A percentile compares a stretch with the other conserved stretches of the same genome.
phyloP scores from a whole-genome alignment of 2,329 filamentous ascomycete species.

The Pseudofabraea citricarpa region DNA sequence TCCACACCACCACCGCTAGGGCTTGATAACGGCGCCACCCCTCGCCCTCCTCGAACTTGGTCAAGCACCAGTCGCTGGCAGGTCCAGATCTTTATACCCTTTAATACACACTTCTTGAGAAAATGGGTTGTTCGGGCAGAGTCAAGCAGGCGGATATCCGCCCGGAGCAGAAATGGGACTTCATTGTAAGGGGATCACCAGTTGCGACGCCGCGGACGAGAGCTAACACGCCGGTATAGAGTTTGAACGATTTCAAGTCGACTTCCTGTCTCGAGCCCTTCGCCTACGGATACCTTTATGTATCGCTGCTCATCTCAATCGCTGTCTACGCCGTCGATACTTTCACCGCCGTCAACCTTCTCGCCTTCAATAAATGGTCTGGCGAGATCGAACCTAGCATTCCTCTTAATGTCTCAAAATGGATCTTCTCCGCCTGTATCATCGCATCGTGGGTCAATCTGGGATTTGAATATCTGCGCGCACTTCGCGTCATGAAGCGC shows the following conservation, averaged over 20 bases:
- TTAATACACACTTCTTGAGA: constrained; percentile 23
- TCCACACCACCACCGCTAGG: constrained; percentile 14
- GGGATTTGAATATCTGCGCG: constrained; percentile 73
- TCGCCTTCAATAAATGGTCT: constrained; percentile 86
- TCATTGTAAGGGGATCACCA: constrained; percentile 60
- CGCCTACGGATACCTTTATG: constrained; percentile 81
- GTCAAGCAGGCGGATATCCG: constrained; percentile 60
- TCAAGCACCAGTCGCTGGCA: constrained; percentile 14
- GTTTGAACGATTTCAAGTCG: constrained; percentile 75
- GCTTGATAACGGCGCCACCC: constrained; percentile 11
- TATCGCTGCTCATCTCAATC: constrained; percentile 72
- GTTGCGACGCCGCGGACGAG: not conserved
- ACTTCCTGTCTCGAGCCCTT: constrained; percentile 71
- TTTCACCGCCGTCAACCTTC: constrained; percentile 87
- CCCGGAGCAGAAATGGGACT: constrained; percentile 91
- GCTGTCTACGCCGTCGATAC: constrained; percentile 87
- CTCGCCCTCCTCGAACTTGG: constrained; percentile 1
- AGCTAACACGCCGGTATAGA: constrained; percentile 30
- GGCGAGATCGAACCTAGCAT: constrained; percentile 77
- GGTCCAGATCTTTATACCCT: constrained; percentile 11
- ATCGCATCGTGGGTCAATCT: constrained; percentile 84
- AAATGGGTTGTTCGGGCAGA: constrained; percentile 64
- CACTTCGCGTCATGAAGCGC: constrained; percentile 73
- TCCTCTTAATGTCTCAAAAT: constrained; percentile 74
- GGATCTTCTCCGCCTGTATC: constrained; percentile 93